Evolutionary conservation across 352 stramenopile genomes (phyloP).

Genomic region (Elongisporangium senticosum): DNA sequence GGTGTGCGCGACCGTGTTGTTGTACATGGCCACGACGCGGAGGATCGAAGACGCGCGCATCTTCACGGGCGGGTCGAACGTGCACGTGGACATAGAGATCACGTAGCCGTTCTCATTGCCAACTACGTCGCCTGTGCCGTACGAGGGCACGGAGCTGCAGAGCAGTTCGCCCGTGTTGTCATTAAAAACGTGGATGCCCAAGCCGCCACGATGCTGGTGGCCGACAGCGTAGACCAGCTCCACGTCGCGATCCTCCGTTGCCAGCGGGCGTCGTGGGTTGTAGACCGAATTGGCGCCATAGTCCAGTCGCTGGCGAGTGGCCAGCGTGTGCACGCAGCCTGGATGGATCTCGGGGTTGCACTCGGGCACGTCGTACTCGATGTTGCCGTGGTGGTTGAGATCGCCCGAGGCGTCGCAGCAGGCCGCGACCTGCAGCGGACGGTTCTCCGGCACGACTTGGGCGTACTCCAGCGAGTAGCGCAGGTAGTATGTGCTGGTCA

Average conservation of each 20-base stretch:
- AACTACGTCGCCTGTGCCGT: constrained; percentile 48
- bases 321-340: constrained; percentile 72
- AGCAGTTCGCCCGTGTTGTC: constrained; percentile 59
- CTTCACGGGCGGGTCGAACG: constrained; percentile 63
- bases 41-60: constrained; percentile 66
- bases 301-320: constrained; percentile 59
- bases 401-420: constrained; percentile 70
- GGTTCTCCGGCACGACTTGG: constrained; percentile 44
- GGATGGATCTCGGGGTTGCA: constrained; percentile 62
- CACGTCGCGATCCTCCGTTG: constrained; percentile 39
- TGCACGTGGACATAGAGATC: constrained; percentile 66
- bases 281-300: constrained; percentile 21
- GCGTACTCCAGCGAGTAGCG: constrained; percentile 78
- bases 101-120: constrained; percentile 73
- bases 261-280: constrained; percentile 16
- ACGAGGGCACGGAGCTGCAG: constrained; percentile 59
- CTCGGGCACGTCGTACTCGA: constrained; percentile 73
- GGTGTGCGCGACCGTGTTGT: constrained; percentile 73
- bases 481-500: constrained; percentile 53
- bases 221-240: constrained; percentile 76
- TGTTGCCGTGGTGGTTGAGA: constrained; percentile 53
- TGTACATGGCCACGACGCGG: constrained; percentile 72
- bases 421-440: constrained; percentile 54
- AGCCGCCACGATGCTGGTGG: constrained; percentile 65
- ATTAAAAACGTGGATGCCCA: constrained; percentile 74